phyloP scores from a whole-genome alignment of 192 early-diverging fungal species.

The Coemansia sp. region DNA sequence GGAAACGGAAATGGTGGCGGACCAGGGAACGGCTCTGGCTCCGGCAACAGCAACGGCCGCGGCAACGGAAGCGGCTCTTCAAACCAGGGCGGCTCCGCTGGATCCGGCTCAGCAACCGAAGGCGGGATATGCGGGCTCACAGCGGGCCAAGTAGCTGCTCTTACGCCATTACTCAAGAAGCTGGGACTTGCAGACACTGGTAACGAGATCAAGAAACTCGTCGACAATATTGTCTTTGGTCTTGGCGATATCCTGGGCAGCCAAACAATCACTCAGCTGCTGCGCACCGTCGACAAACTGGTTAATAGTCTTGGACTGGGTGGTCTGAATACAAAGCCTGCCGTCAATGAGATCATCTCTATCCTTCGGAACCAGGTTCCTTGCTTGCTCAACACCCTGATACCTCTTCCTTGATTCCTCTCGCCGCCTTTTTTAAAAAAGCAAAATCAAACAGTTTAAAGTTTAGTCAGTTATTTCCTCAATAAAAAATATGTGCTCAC shows the following conservation, averaged over 20 bases:
- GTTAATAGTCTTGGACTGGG: constrained; percentile 41
- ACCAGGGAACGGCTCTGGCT: background rate
- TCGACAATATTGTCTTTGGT: constrained; percentile 37
- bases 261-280: constrained; percentile 30
- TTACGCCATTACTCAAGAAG: constrained; percentile 44
- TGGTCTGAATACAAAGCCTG: constrained; percentile 44
- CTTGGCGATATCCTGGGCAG: constrained; percentile 41
- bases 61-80: background rate
- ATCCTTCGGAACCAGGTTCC: constrained; percentile 48
- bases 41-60: constrained; percentile 3
- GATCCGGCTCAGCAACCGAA: constrained; percentile 11
- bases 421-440: constrained; percentile 1
- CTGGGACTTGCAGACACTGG: constrained; percentile 45
- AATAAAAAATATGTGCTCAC: constrained; percentile 5
- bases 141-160: constrained; percentile 24
- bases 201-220: constrained; percentile 47
- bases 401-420: constrained; percentile 34
- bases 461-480: background rate
- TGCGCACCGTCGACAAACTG: constrained; percentile 30
- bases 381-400: constrained; percentile 42
- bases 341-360: constrained; percentile 33
- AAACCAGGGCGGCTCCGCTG: background rate
- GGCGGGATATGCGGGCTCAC: constrained; percentile 35
- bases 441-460: background rate
- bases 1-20: constrained; percentile 11